A percentile compares a stretch with the other conserved stretches of the same genome.
Conservation (phyloP, 441 rosid species). For the Lepidium campestre region DNA sequence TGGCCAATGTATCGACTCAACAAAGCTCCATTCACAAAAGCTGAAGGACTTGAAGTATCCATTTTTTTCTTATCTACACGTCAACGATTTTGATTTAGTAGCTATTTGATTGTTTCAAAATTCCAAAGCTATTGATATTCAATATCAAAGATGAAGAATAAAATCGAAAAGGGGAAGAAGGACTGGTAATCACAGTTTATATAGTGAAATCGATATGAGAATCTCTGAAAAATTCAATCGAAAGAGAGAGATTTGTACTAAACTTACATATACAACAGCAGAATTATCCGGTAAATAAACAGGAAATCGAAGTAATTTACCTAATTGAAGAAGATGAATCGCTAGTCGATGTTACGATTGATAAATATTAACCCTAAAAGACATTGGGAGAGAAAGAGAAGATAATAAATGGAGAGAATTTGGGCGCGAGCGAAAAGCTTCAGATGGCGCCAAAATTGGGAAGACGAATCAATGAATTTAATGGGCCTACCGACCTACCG, state of each 20-base stretch:
- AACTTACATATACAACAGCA: not conserved
- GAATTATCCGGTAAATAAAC: not conserved
- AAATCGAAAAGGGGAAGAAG: not conserved
- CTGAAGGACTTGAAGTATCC: constrained; percentile 82
- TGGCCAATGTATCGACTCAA: constrained; percentile 53
- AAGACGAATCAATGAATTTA: not conserved
- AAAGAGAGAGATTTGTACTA: not conserved
- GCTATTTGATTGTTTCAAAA: too few relatives aligned
- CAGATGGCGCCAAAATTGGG: constrained; percentile 13
- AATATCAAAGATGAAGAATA: not conserved
- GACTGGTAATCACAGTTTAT: not conserved
- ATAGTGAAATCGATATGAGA: not conserved
- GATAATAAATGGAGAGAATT: not conserved
- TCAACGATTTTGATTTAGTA: not conserved
- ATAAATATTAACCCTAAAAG: too few relatives aligned
- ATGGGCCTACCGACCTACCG: not conserved
- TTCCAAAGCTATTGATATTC: not conserved
- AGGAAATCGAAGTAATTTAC: not conserved
- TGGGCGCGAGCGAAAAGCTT: constrained; percentile 11
- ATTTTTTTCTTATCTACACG: constrained; percentile 25
- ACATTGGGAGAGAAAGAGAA: not conserved
- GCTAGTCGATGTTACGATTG: not conserved
- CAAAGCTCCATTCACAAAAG: constrained; percentile 61
- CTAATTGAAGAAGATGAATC: constrained; percentile 17
- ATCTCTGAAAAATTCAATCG: not conserved